Base-by-base conservation (phyloP, 768 basidiomycete species). In the Pleurotus cornucopiae region DNA sequence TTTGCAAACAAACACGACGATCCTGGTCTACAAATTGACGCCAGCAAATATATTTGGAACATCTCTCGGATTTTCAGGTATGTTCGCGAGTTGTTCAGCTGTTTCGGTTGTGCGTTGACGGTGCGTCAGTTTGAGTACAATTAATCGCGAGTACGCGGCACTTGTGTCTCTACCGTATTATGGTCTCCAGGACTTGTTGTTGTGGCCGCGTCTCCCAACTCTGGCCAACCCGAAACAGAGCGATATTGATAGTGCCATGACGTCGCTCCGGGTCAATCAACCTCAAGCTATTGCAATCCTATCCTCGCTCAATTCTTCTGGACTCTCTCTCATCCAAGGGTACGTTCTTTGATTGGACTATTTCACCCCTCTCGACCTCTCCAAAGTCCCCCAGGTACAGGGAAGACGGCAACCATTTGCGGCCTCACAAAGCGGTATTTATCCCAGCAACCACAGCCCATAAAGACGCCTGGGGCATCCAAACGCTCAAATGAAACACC, bases 321-420 rank as follows among this genome's bases (percentile, higher is more conserved):
- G 95, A 0, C 97, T 99, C 66, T 82, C 85, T 0, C 76, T 99
- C 26, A 94, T 99, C 55, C 97, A 99, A 80, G 97, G 97, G 96
- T 95, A 65, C 54, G 76, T 11, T 34, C 30, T 34, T 34, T 34
- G 7, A 34, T 34, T 34, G 7, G 30, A 34, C 5, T 45, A 7
- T 55, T 30, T 40, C 56, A 26, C 14, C 23, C 45, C 43, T 43
- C n/a, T 48, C 11, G 4, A 16, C 30, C 41, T 47, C 13, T 39
- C 16, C 49, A 23, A 60, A 95, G 96, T 20, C 97, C 97, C 37
- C 97, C 97, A 1, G 97, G 97, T 54, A 99, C 97, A 0, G 97
- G 97, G 11, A 99, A 99, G 73, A 99, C 97, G 6, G 96, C 92
- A 18, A 99, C 97, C 1, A 98, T 99, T 59, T 93, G 93, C 62